phyloP scores from a whole-genome alignment of 371 early-diverging fungal genomes.

The Mucor piriformis region DNA sequence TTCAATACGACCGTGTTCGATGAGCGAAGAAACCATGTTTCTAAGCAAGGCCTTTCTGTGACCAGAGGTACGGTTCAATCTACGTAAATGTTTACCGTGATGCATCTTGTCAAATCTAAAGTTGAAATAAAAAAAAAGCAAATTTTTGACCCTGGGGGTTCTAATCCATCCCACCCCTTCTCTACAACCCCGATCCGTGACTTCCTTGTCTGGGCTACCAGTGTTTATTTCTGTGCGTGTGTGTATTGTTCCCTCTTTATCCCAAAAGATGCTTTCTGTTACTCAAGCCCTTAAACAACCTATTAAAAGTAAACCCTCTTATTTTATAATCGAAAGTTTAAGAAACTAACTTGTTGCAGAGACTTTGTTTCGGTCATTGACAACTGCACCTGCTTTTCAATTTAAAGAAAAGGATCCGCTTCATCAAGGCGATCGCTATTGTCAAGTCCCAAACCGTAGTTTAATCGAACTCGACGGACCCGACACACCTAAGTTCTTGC shows the following conservation, averaged over 20 bases:
- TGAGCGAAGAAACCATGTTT: constrained; percentile 86
- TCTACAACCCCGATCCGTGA: background rate
- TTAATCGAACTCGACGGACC: constrained; percentile 70
- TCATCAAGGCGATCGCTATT: constrained; percentile 36
- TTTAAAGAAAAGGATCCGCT: constrained; percentile 25
- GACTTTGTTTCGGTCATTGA: constrained; percentile 12
- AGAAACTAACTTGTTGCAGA: background rate
- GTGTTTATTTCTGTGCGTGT: background rate
- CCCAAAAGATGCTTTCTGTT: background rate
- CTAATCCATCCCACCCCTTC: background rate
- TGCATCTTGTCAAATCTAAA: constrained; percentile 50
- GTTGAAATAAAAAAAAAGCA: constrained; percentile 3
- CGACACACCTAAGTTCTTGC: constrained; percentile 82
- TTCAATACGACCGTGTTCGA: constrained; percentile 89
- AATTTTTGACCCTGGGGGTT: constrained; percentile 18
- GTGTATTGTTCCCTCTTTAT: background rate
- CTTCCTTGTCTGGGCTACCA: background rate
- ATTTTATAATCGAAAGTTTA: background rate
- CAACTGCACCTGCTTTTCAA: constrained; percentile 9
- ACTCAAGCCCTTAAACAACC: background rate
- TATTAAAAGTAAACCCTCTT: background rate
- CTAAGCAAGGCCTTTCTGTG: constrained; percentile 85
- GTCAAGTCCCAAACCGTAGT: constrained; percentile 64
- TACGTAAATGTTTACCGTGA: constrained; percentile 72
- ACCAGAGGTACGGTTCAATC: constrained; percentile 70